phyloP scores from a whole-genome alignment of 2,329 filamentous ascomycete genomes.

The Dactylellina haptotyla region DNA sequence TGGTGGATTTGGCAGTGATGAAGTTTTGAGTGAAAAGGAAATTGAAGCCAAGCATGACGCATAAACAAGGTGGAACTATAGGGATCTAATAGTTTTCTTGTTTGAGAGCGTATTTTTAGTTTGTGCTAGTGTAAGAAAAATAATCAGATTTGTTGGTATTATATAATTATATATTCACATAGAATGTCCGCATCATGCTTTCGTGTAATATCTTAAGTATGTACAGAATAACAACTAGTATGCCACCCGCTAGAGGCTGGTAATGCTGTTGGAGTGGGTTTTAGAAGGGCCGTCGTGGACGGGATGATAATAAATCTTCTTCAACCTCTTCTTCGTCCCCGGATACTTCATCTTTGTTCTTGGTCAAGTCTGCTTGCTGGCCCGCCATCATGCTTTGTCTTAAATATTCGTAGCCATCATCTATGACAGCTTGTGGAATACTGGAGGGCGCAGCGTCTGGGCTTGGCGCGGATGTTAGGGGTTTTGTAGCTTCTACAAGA shows the following conservation, averaged over 20 bases:
- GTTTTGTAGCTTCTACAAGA: neutral
- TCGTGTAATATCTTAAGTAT: neutral
- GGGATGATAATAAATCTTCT: neutral
- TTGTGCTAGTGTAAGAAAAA: too few relatives aligned
- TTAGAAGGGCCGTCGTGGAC: slow-evolving; percentile 5
- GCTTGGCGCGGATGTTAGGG: neutral
- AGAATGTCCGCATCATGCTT: too few relatives aligned
- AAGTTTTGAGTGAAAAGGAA: slow-evolving; percentile 33
- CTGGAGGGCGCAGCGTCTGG: neutral
- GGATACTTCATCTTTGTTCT: neutral
- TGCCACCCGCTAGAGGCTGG: too few relatives aligned
- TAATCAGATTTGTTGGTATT: too few relatives aligned
- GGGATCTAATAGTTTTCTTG: neutral
- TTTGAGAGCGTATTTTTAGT: neutral
- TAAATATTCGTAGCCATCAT: slow-evolving; percentile 39
- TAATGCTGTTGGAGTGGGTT: neutral
- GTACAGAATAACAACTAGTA: neutral
- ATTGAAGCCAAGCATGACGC: slow-evolving; percentile 41
- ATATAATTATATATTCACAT: too few relatives aligned
- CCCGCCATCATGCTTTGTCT: slow-evolving; percentile 10
- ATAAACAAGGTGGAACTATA: neutral
- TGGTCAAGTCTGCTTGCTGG: neutral
- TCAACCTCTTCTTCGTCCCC: slow-evolving; percentile 1
- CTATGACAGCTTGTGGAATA: neutral
- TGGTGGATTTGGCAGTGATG: slow-evolving; percentile 28